Base-by-base conservation (phyloP, 2,329 filamentous ascomycete genomes). In the Cladophialophora carrionii region DNA sequence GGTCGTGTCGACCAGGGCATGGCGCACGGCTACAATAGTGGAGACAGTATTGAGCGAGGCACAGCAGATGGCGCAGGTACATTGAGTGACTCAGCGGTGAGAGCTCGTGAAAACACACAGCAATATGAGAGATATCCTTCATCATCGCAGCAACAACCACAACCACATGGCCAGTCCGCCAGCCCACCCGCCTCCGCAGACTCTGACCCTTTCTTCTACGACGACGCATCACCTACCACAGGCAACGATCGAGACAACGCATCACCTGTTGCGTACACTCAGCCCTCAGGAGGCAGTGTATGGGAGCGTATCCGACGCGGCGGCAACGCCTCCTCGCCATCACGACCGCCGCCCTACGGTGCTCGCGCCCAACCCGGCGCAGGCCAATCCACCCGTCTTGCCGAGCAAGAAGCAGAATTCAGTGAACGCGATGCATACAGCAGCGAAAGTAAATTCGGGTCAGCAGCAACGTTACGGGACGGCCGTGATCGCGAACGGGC, bases 401-500 rank as follows among this genome's bases (percentile, higher is more conserved):
- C 24, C 17, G 31, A 55, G 53, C 49, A 17, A 43, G 49, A 46
- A 24, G 10, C 54, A 56, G 24, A 43, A 24, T 41, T 29, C 34
- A 51, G 14, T 14, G 37, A 55, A 48, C 37, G 58, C 12, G 34
- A 60, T 10, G 22, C 29, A 8, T 32, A 26, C 4, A 52, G 46
- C 20, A 49, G 22, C 31, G 46, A 53, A 52, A n/a, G n/a, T 24
- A 24, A 14, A 34, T 32, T 29, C 6, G 10, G 14, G 3, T 55
- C 52, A 29, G 17, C 17, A 43, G 52, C 49, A 14, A 14, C 24
- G 4, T 24, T 32, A 24, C 37, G 37, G 34, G 49, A 54, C 12
- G 49, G 49, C n/a, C 58, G 51, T 8, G 76, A 78, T 29, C 73
- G 74, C 55, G 75, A 79, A 48, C 73, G 76, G 60, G 78, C 79